These are phyloP conservation scores for Myriosclerotinia duriaeana DNA, from an alignment of 2,329 filamentous ascomycete genomes.

Conservation along the genomic window DNA sequence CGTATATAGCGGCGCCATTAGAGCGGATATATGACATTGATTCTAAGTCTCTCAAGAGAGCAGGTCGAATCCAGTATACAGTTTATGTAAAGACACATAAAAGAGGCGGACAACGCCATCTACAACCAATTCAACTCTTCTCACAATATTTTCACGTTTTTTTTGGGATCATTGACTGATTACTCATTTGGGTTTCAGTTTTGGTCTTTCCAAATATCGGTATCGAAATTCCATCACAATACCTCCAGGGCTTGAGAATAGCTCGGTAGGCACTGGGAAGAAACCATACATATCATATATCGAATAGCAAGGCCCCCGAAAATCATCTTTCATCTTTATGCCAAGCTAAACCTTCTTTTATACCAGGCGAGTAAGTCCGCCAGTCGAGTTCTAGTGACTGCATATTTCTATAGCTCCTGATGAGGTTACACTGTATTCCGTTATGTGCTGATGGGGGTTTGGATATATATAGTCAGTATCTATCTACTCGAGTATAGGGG, in stretches of 20 bases:
- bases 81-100: conserved; percentile 11
- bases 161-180: neutral
- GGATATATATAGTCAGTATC: no score
- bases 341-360: no score
- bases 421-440: no score
- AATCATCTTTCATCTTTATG: no score
- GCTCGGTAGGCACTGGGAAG: no score
- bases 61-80: conserved; percentile 4
- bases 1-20: conserved; percentile 10
- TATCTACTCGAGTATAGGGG: neutral
- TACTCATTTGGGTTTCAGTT: neutral
- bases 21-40: conserved; percentile 3
- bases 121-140: neutral
- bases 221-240: neutral
- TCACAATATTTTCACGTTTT: neutral
- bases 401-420: no score
- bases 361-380: no score
- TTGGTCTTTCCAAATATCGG: neutral
- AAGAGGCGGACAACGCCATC: neutral
- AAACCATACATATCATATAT: no score
- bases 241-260: neutral
- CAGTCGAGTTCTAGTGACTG: no score
- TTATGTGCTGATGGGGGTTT: no score
- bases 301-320: no score
- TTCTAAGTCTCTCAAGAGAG: neutral